phyloP scores from a whole-genome alignment of 1,284 basidiomycete species.

The Malassezia japonica region DNA sequence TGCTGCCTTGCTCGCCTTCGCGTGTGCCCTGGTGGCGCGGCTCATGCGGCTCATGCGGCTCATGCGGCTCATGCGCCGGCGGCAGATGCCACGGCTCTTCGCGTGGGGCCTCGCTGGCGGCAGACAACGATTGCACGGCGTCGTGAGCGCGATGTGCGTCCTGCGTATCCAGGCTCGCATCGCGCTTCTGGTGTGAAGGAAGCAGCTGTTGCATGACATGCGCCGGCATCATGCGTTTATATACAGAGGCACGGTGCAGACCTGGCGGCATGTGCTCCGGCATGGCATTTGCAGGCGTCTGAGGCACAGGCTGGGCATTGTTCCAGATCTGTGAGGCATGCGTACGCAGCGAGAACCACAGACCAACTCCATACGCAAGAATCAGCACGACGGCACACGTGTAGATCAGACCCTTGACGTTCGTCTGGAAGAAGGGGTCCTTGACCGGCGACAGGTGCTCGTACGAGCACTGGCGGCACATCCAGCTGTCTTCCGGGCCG shows the following conservation, averaged over 20 bases:
- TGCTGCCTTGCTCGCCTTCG: background rate
- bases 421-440: constrained; percentile 93
- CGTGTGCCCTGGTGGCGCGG: no score
- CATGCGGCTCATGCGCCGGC: no score
- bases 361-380: constrained; percentile 86
- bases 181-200: constrained; percentile 17
- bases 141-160: background rate
- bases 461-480: constrained; percentile 86
- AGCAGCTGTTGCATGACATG: constrained; percentile 39
- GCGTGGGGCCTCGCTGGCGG: no score
- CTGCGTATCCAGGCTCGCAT: background rate
- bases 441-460: constrained; percentile 81
- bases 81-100: background rate
- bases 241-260: constrained; percentile 61
- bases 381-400: constrained; percentile 80
- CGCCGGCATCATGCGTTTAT: constrained; percentile 57
- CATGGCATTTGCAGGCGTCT: constrained; percentile 42
- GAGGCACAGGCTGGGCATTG: constrained; percentile 54
- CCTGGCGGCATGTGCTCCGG: constrained; percentile 27
- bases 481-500: constrained; percentile 54
- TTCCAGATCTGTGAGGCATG: constrained; percentile 99
- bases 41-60: no score
- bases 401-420: constrained; percentile 87
- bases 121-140: no score
- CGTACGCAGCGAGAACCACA: constrained; percentile 97